A percentile compares a stretch with the other conserved stretches of the same genome.
These are phyloP conservation scores for Pseudogymnoascus verrucosus DNA, from an alignment of 2,329 filamentous ascomycete genomes.

Conservation along the genomic window DNA sequence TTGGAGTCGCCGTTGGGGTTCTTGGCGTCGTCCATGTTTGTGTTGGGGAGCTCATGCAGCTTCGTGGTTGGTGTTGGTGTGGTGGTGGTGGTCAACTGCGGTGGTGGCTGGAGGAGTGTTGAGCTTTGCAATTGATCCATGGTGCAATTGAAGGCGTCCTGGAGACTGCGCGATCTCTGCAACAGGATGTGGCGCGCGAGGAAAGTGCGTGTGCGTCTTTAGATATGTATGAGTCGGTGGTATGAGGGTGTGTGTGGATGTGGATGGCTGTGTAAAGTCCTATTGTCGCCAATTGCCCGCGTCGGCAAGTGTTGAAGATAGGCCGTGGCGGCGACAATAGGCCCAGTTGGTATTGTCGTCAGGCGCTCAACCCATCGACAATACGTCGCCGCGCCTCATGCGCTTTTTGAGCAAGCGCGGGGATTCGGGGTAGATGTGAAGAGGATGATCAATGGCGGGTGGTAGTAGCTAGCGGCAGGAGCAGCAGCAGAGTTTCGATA, in stretches of 20 bases:
- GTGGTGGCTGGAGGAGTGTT: neutral
- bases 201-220: neutral
- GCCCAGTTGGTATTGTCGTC: slow-evolving; percentile 5
- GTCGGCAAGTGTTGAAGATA: neutral
- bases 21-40: neutral
- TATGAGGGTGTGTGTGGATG: neutral
- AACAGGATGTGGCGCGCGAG: neutral
- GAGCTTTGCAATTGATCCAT: slow-evolving; percentile 5
- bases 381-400: slow-evolving; percentile 2
- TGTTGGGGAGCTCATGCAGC: neutral
- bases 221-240: neutral
- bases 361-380: slow-evolving; percentile 7
- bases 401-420: neutral
- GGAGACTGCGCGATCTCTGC: neutral
- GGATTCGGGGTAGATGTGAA: neutral
- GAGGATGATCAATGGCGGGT: neutral
- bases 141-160: neutral
- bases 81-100: neutral
- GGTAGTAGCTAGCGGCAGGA: neutral
- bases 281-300: slow-evolving; percentile 4
- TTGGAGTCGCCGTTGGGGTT: neutral
- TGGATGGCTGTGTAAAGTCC: neutral
- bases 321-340: neutral
- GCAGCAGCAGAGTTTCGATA: neutral
- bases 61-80: neutral